Base-by-base conservation (phyloP, 2,329 filamentous ascomycete genomes). In the Pleurostoma richardsiae region DNA sequence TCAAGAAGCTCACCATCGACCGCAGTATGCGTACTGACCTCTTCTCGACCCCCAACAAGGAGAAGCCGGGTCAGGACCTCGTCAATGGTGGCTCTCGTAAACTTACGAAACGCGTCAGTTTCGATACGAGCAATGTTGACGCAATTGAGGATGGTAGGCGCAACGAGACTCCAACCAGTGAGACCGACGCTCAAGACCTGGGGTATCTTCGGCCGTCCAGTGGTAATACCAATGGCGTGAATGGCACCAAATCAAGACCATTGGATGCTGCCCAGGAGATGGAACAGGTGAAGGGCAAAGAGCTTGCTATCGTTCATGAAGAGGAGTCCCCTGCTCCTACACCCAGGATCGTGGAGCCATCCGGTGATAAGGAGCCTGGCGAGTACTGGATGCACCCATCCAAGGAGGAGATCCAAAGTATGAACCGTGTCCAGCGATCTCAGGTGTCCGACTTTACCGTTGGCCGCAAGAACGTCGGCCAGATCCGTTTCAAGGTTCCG, bases 1-100 rank as follows among this genome's bases (percentile, higher is more conserved):
- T 96, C 56, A 96, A 96, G 72, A 91, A 90, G 65, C 79, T 99
- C 47, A 86, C 91, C 45, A 96, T 99, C 63, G 95, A 96, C 67
- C 85, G 90, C 52, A 86, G 85, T 54, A 76, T 99, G 62, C 81
- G 88, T 45, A 90, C 79, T 48, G 86, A 89, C 57, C 72, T 85
- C 11, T 86, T 85, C 61, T 77, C 75, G 3, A 80, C 80, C 2
- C 80, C 81, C 0, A 75, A 70, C 45, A 82, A 76, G 59, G 74
- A 77, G 33, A 76, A 72, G 56, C 58, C 65, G 11, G 52, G 59
- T 2, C 56, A 62, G 26, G 76, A 76, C 10, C 56, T 66, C 40
- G 48, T 63, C 41, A 65, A 75, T 51, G 62, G 71, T 52, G 61
- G 68, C 30, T 19, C 19, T 19, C 71, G 76, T 44, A 83, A 83